Evolutionary conservation across 2,329 filamentous ascomycete species (phyloP).

Genomic region (Zymoseptoria tritici): DNA sequence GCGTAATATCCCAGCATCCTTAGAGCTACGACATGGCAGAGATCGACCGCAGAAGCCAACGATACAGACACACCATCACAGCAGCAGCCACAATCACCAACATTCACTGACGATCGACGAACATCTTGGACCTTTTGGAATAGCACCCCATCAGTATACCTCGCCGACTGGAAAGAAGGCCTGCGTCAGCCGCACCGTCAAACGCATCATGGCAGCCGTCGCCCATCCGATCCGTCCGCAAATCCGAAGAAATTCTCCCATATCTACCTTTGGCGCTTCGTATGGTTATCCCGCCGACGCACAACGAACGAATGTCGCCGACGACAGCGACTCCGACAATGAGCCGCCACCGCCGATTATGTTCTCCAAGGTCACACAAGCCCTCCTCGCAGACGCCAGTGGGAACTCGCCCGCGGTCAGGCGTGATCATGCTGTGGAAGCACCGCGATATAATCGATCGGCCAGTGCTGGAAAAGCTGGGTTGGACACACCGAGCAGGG

Average conservation of each 20-base stretch:
- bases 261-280: constrained; percentile 37
- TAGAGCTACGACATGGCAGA: constrained; percentile 23
- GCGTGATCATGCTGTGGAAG: constrained; percentile 34
- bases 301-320: constrained; percentile 53
- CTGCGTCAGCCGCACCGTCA: constrained; percentile 16
- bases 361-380: constrained; percentile 86
- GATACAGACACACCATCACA: constrained; percentile 10
- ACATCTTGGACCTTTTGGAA: constrained; percentile 14
- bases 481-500: constrained; percentile 31
- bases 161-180: constrained; percentile 6
- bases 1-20: constrained; percentile 24
- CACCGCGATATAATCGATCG: constrained; percentile 23
- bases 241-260: constrained; percentile 39
- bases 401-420: constrained; percentile 50
- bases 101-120: constrained; percentile 5
- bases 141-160: constrained; percentile 16
- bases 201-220: constrained; percentile 29
- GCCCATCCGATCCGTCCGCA: constrained; percentile 27
- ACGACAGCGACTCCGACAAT: constrained; percentile 84
- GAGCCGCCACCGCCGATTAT: constrained; percentile 85
- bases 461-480: constrained; percentile 21
- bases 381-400: constrained; percentile 58
- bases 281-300: constrained; percentile 41
- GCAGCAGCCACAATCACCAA: constrained; percentile 15
- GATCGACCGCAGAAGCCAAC: constrained; percentile 16